Evolutionary conservation across 2,329 filamentous ascomycete species (phyloP), one percentile per base, ranked within the genome.

Genomic region (Penicillium carneum): DNA sequence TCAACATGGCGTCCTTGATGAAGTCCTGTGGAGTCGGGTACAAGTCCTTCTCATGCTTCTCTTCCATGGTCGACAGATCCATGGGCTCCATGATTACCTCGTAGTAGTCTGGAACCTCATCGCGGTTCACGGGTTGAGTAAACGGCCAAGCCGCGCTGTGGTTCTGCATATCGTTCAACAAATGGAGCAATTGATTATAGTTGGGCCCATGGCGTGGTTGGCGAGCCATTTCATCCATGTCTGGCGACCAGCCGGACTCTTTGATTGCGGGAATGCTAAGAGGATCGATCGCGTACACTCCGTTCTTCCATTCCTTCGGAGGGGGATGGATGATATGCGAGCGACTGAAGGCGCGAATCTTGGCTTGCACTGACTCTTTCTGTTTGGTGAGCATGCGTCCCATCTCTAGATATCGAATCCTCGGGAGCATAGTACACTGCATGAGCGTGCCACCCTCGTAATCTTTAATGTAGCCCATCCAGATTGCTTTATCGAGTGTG

Each of bases 391-490:
- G 84, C 92, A 99, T 96, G 64, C 93, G 90, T 3, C 92, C 91
- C 72, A 89, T 87, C 77, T 99, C 94, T 6, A 99, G 88, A 78
- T 99, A 99, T 51, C 95, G 90, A 57, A 98, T 92, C 64, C 90
- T 91, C 8, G 94, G 94, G 20, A 99, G 85, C 95, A 99, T 98
- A 54, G 90, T 92, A 74, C 95, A 99, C 80, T 99, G 95, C 95
- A 99, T 99, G 63, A 99, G 96, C 0, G 95, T 99, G 61, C 95
- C 95, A 60, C 95, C 95, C 79, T 99, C 95, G 77, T 99, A 99
- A 76, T 99, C 95, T 76, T 99, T 99, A 82, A 99, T 99, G 72
- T 98, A 99, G 2, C 95, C 95, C 95, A 98, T 98, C 95, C 95
- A 99, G 3, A 92, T 89, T 2, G 89, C 88, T 71, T 89, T 90